A percentile compares a stretch with the other conserved stretches of the same genome.
phyloP scores from a whole-genome alignment of 495 filamentous ascomycete genomes.

The Penicillium verhagenii region DNA sequence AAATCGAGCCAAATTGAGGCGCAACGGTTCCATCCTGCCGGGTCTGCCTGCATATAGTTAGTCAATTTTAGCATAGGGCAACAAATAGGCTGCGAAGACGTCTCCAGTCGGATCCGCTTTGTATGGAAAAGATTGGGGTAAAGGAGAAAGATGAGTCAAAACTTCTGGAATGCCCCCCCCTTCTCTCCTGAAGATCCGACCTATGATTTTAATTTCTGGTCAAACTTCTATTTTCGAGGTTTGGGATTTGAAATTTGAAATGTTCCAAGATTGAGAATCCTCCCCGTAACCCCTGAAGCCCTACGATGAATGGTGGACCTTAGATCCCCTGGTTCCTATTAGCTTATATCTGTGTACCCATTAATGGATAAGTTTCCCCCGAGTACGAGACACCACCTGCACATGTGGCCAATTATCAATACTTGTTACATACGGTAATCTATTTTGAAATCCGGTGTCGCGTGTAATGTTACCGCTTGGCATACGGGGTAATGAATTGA shows the following conservation, averaged over 20 bases:
- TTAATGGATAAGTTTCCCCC: neutral
- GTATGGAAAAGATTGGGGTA: conserved; percentile 1
- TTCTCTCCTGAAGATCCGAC: conserved; percentile 28
- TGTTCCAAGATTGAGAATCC: neutral
- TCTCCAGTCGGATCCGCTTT: neutral
- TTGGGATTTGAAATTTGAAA: neutral
- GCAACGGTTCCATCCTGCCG: conserved; percentile 28
- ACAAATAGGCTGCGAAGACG: neutral
- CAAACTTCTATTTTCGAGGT: neutral
- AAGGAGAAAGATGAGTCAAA: neutral
- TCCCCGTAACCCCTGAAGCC: conserved; percentile 11
- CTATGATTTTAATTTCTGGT: neutral
- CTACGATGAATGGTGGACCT: conserved; percentile 15
- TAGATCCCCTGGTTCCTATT: conserved; percentile 15
- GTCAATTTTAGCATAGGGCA: neutral
- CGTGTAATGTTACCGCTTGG: neutral
- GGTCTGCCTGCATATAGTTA: conserved; percentile 4
- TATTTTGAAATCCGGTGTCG: neutral
- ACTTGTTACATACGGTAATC: neutral
- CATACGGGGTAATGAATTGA: conserved; percentile 1
- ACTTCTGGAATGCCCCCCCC: conserved; percentile 11
- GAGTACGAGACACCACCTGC: neutral
- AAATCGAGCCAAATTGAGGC: conserved; percentile 18
- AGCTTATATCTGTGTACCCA: conserved; percentile 3
- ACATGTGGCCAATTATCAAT: neutral